phyloP scores from a whole-genome alignment of 148 eudicot species.

The Rhododendron griersonianum region DNA sequence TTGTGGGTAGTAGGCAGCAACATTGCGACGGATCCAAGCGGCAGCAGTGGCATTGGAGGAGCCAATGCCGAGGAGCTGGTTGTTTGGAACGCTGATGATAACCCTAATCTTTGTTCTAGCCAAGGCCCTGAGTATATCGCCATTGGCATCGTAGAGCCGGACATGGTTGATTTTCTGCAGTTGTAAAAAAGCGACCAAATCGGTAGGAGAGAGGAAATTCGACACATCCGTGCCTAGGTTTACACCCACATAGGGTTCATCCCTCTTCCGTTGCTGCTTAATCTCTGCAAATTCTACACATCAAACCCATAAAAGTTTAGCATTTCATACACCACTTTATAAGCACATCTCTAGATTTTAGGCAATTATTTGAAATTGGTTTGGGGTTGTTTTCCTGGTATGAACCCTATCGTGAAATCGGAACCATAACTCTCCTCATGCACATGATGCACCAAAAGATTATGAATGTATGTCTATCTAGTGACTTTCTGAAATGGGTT shows the following conservation, averaged over 20 bases:
- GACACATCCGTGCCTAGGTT: slow-evolving; percentile 79
- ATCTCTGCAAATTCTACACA: slow-evolving; percentile 33
- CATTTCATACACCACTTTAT: not conserved
- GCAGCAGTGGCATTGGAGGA: slow-evolving; percentile 85
- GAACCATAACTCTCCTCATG: not conserved
- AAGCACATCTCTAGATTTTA: not conserved
- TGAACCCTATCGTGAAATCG: not conserved
- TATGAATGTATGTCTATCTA: not conserved
- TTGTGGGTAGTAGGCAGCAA: slow-evolving; percentile 60
- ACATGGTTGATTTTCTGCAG: slow-evolving; percentile 73
- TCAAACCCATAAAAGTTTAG: not conserved
- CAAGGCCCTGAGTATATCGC: slow-evolving; percentile 61
- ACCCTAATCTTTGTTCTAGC: slow-evolving; percentile 77
- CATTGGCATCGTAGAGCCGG: slow-evolving; percentile 66
- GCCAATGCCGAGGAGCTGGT: slow-evolving; percentile 76
- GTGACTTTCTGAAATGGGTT: not conserved
- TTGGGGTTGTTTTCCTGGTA: not conserved
- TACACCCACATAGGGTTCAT: slow-evolving; percentile 72
- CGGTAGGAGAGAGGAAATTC: slow-evolving; percentile 46
- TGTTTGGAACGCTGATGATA: slow-evolving; percentile 74
- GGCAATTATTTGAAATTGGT: not conserved
- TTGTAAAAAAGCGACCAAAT: slow-evolving; percentile 59
- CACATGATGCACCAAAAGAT: not conserved
- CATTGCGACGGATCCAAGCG: slow-evolving; percentile 68
- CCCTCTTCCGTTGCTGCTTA: slow-evolving; percentile 33